A percentile compares a stretch with the other conserved stretches of the same genome.
These are phyloP conservation scores for Aspergillus asperescens DNA, from an alignment of 495 filamentous ascomycete genomes.

Conservation along the genomic window DNA sequence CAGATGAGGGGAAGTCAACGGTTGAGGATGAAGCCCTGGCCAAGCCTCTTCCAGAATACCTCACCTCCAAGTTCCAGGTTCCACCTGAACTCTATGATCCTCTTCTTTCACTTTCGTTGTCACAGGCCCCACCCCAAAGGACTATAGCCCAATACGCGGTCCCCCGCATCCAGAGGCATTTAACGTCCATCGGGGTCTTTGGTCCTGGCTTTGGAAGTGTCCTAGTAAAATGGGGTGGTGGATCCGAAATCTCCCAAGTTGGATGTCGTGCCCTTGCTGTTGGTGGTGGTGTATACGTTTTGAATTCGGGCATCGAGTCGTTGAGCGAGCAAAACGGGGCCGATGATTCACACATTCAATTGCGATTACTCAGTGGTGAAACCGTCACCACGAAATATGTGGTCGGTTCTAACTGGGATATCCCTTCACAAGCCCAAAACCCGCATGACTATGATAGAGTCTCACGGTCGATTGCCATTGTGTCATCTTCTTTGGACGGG, in stretches of 20 bases:
- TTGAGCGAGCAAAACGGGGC: conserved; percentile 22
- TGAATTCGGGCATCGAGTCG: conserved; percentile 58
- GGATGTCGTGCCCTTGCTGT: conserved; percentile 89
- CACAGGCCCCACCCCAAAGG: conserved; percentile 49
- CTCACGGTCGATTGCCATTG: conserved; percentile 51
- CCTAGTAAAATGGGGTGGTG: conserved; percentile 86
- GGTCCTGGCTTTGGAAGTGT: conserved; percentile 82
- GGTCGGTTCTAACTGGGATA: conserved; percentile 45
- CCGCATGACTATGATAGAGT: conserved; percentile 29
- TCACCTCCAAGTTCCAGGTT: conserved; percentile 67
- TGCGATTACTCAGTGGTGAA: conserved; percentile 58
- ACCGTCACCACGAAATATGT: conserved; percentile 52
- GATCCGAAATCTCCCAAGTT: conserved; percentile 88
- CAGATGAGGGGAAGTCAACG: conserved; percentile 23
- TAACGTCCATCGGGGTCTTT: conserved; percentile 79
- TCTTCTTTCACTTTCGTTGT: conserved; percentile 73
- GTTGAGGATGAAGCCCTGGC: conserved; percentile 29
- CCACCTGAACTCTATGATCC: conserved; percentile 62
- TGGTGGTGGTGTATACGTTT: conserved; percentile 85
- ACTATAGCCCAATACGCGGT: conserved; percentile 62
- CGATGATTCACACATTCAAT: conserved; percentile 28
- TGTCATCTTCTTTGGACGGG: conserved; percentile 58
- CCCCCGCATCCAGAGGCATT: conserved; percentile 68
- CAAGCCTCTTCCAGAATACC: conserved; percentile 55
- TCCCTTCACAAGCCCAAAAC: conserved; percentile 22